Evolutionary conservation across 352 stramenopile species (phyloP).

Genomic region (Globisporangium barbulae): DNA sequence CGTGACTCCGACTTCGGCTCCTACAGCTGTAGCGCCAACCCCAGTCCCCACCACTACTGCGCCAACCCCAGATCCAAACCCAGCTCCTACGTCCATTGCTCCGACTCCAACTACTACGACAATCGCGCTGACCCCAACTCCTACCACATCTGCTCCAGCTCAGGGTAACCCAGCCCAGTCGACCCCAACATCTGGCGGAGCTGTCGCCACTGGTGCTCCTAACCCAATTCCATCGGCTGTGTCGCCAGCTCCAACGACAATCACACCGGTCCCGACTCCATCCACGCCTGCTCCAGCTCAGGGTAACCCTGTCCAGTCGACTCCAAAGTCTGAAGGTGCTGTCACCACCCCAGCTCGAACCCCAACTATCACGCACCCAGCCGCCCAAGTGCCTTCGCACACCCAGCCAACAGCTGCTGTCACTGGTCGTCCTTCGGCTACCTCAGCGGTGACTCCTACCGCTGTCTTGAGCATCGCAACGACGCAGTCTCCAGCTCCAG

Average conservation of each 20-base stretch:
- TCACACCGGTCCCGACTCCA: no score
- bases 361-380: background rate
- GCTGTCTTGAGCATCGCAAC: background rate
- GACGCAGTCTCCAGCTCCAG: background rate
- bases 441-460: conserved; percentile 2
- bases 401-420: background rate
- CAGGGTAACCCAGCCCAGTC: no score
- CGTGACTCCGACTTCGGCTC: no score
- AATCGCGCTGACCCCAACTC: no score
- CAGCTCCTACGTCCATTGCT: no score
- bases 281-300: background rate
- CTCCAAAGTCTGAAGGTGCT: background rate
- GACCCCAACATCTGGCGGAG: no score
- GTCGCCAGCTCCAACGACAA: no score
- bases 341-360: background rate
- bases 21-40: no score
- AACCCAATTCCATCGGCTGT: background rate
- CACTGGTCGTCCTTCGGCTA: background rate
- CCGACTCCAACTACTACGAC: no score
- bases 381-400: background rate
- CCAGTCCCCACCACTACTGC: no score
- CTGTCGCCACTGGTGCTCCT: background rate
- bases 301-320: background rate
- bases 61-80: no score
- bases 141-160: no score